Base-by-base conservation (phyloP, 1,284 basidiomycete genomes). In the Rhizopogon parksii region DNA sequence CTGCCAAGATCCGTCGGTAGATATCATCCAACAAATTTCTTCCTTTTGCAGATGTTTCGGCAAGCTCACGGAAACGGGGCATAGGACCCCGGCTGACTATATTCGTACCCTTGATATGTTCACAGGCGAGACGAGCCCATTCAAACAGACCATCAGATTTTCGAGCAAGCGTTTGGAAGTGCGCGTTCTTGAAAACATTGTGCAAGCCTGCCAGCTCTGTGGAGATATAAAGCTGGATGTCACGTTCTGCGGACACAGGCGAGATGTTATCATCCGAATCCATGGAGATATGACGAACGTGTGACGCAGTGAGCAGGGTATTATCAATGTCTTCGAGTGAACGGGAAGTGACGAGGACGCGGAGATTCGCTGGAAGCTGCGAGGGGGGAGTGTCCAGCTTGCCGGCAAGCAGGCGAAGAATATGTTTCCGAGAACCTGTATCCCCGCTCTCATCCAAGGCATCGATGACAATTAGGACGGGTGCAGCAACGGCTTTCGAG, bases 161-260 rank as follows among this genome's bases (percentile, higher is more conserved):
- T 12, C 17, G 14, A 17, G 24, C 35, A 12, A 51, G 21, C 6
- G n/a, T 19, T 12, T 27, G 7, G 17, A 38, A 6, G 19, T 49
- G 36, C 17, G 8, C 25, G 11, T 27, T 19, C 12, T 19, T 12
- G 21, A 46, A 35, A 62, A 40, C 74, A 53, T 79, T 81, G 53
- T 79, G 75, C 59, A 92, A 8, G 8, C 3, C 27, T 27, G 8
- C 8, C 8, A 27, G 8, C 27, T 27, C 27, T 27, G 27, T 27
- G 27, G 27, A 27, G 27, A 27, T 27, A 9, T 27, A 27, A 3
- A 27, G 27, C 27, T 27, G 27, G 27, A 27, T 27, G 27, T 27
- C 27, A 27, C 27, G 27, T 27, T 27, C 27, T 27, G 27, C 27
- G 8, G 6, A 7, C 27, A 9, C 27, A 27, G 27, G 27, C 7